Conservation (phyloP, 345 rosid genomes). For the Aethionema arabicum region DNA sequence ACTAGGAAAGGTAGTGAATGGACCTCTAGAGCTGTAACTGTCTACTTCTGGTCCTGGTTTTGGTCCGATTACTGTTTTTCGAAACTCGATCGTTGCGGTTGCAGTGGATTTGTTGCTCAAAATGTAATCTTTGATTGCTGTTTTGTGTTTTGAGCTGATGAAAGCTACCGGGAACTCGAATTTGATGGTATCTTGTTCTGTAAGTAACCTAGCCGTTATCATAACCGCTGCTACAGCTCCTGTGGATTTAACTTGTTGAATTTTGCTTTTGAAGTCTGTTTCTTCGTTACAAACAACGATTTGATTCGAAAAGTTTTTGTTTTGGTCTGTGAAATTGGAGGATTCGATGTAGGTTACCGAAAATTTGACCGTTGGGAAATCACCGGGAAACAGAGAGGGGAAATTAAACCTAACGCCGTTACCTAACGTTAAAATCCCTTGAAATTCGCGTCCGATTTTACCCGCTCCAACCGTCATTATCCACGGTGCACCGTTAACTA, state of each 20-base stretch:
- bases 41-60: constrained; percentile 46
- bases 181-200: constrained; percentile 13
- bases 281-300: constrained; percentile 42
- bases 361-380: constrained; percentile 25
- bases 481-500: constrained; percentile 55
- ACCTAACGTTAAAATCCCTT: constrained; percentile 40
- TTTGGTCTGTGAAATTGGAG: constrained; percentile 7
- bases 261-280: constrained; percentile 19
- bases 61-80: constrained; percentile 36
- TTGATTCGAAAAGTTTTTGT: constrained; percentile 10
- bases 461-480: constrained; percentile 45
- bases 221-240: constrained; percentile 40
- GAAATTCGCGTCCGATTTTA: constrained; percentile 35
- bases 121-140: constrained; percentile 26
- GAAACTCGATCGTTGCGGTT: constrained; percentile 40
- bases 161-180: constrained; percentile 37
- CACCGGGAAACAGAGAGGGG: constrained; percentile 45
- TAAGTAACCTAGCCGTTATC: constrained; percentile 30
- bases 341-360: constrained; percentile 35
- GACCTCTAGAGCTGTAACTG: constrained; percentile 54
- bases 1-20: constrained; percentile 45
- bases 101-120: constrained; percentile 10
- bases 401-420: constrained; percentile 35
- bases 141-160: constrained; percentile 22
- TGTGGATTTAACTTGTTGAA: constrained; percentile 26